Evolutionary conservation across 2,329 filamentous ascomycete genomes (phyloP).

Genomic region (Coniochaeta sp.): DNA sequence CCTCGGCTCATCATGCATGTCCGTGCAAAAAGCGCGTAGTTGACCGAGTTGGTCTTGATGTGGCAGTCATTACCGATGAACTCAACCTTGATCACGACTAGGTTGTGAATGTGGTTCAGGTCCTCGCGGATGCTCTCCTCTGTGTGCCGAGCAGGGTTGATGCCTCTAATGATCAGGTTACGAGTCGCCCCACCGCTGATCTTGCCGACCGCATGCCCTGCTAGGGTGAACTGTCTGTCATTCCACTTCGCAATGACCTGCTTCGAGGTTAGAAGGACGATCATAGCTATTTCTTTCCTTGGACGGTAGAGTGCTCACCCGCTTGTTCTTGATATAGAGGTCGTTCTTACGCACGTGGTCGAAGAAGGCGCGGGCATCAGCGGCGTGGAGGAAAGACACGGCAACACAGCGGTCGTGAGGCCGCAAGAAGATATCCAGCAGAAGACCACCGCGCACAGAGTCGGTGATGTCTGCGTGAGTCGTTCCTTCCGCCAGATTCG

Average conservation of each 20-base stretch:
- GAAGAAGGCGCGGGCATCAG: conserved; percentile 57
- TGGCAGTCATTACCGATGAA: conserved; percentile 53
- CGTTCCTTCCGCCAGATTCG: conserved; percentile 51
- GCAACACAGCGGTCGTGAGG: conserved; percentile 49
- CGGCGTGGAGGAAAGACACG: conserved; percentile 62
- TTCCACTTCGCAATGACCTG: conserved; percentile 65
- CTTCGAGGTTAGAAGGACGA: conserved; percentile 3
- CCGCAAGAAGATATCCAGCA: conserved; percentile 62
- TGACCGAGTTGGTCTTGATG: conserved; percentile 70
- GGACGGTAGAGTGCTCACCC: conserved; percentile 39
- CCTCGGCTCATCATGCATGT: conserved; percentile 66
- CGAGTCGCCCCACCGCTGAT: conserved; percentile 60
- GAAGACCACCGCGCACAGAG: conserved; percentile 59
- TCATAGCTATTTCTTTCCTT: conserved; percentile 1
- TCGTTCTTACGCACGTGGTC: conserved; percentile 56
- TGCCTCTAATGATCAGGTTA: conserved; percentile 62
- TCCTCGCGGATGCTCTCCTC: conserved; percentile 61
- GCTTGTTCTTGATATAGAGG: conserved; percentile 60
- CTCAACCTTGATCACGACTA: conserved; percentile 59
- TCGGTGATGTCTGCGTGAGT: conserved; percentile 59
- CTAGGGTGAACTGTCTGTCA: conserved; percentile 61
- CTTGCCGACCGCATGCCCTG: conserved; percentile 55
- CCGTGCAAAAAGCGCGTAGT: conserved; percentile 66
- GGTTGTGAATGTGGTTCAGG: conserved; percentile 74
- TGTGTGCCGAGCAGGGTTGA: conserved; percentile 45